Base-by-base conservation (phyloP, 805 yeast species). In the Zygotorulaspora florentina region DNA sequence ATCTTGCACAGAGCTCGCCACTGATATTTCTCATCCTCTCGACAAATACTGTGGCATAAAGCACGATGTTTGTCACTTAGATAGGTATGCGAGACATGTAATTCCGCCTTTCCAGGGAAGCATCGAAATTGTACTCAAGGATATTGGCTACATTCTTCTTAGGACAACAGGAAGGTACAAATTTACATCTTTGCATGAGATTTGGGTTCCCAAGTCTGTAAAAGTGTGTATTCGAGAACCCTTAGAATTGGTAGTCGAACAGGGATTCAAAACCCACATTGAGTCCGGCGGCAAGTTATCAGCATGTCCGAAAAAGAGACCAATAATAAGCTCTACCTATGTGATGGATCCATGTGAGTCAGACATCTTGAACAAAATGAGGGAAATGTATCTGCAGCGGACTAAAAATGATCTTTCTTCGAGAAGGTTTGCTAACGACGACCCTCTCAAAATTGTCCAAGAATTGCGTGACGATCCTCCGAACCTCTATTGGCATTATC, bases 81-180 rank as follows among this genome's bases (percentile, higher is more conserved):
- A 59, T 1, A 58, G 67, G 2, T 56, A 72, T 51, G 64, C 58
- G 1, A 65, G 79, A 46, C 81, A 73, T 50, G 69, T 76, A 2
- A 69, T 85, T 3, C 91, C 93, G 0, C 86, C 87, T n/a, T 85
- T 85, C 54, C 69, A 65, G 47, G 91, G 91, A 0, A 59, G 76
- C 3, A 66, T 85, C 8, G 95, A 85, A 55, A 55, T 85, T 23
- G 83, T 85, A 2, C 53, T 85, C 8, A 78, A 77, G 42, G 80
- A 80, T 48, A 59, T 81, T n/a, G 93, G 93, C 0, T 81, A 74
- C 53, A 50, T 85, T 2, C 75, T 79, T 30, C 60, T 85, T 12
- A 73, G 71, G 5, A 83, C 89, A 2, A 81, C 86, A 0, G 85
- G 87, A 10, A 56, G 51, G 9, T 68, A 65, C 41, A 26, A 41